Conservation (phyloP, 1,284 basidiomycete genomes). For the Ceratobasidium sp. region DNA sequence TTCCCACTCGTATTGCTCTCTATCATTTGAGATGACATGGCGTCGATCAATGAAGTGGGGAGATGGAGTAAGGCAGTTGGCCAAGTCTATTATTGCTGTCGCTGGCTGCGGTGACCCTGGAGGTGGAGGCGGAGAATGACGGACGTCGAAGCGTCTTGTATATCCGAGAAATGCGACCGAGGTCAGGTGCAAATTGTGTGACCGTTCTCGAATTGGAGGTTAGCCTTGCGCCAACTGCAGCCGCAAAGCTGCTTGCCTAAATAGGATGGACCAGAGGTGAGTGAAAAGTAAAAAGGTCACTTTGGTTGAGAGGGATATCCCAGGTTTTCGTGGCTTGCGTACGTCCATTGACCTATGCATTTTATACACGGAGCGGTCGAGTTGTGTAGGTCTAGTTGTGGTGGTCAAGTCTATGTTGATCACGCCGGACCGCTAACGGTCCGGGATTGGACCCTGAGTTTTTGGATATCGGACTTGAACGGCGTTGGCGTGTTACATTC, state of each 20-base stretch:
- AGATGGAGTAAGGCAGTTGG: not conserved
- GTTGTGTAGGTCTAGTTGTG: not conserved
- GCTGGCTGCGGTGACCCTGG: not conserved
- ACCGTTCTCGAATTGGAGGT: constrained; percentile 22
- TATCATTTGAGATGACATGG: not conserved
- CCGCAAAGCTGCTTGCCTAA: constrained; percentile 29
- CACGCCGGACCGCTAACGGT: constrained; percentile 10
- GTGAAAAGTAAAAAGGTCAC: not conserved
- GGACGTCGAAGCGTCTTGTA: constrained; percentile 10
- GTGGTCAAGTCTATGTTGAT: constrained; percentile 5
- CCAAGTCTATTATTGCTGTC: not conserved
- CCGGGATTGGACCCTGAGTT: not conserved
- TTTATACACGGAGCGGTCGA: constrained; percentile 25
- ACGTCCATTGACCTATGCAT: not conserved
- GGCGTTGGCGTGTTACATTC: too few relatives aligned
- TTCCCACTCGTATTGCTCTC: not conserved
- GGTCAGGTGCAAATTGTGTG: constrained; percentile 32
- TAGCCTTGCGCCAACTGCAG: constrained; percentile 13
- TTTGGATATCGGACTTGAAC: too few relatives aligned
- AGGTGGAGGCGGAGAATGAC: constrained; percentile 36
- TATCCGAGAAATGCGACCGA: not conserved
- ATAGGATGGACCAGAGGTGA: not conserved
- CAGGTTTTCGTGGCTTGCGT: not conserved
- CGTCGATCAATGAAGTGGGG: not conserved
- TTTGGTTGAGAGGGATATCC: not conserved